phyloP scores from a whole-genome alignment of 345 rosid genomes.

The Acer yangbiense region DNA sequence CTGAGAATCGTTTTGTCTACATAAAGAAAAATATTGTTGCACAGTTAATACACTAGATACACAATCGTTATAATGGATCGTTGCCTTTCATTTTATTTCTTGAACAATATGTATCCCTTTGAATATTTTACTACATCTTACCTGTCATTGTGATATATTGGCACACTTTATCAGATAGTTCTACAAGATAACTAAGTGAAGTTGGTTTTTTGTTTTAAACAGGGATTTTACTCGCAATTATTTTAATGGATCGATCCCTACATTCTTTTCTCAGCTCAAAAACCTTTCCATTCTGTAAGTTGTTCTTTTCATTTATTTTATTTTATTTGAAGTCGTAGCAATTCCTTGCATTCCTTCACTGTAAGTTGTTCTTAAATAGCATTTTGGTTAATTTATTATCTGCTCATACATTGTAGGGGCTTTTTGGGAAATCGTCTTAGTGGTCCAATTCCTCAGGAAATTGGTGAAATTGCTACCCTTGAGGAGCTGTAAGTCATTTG shows the following conservation, averaged over 20 bases:
- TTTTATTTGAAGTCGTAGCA: background rate
- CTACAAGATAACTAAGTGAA: background rate
- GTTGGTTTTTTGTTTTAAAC: conserved; percentile 15
- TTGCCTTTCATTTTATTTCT: background rate
- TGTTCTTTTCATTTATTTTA: conserved; percentile 6
- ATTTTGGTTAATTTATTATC: background rate
- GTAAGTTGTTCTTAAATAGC: background rate
- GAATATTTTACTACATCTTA: background rate
- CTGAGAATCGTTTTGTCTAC: background rate
- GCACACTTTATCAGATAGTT: background rate
- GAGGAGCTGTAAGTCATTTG: conserved; percentile 52
- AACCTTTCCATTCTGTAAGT: conserved; percentile 55
- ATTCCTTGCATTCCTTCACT: background rate
- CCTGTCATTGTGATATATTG: background rate
- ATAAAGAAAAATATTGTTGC: background rate
- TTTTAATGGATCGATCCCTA: conserved; percentile 70
- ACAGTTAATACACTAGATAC: background rate
- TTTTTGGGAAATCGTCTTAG: conserved; percentile 63
- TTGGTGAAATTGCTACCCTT: conserved; percentile 62
- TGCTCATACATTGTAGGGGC: conserved; percentile 41
- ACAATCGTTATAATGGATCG: background rate
- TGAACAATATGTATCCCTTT: background rate
- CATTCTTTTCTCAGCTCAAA: conserved; percentile 50
- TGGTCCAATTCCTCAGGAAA: conserved; percentile 61
- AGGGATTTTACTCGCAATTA: conserved; percentile 82